Evolutionary conservation across 106 monocot genomes (phyloP).

Genomic region (Narthecium ossifragum): DNA sequence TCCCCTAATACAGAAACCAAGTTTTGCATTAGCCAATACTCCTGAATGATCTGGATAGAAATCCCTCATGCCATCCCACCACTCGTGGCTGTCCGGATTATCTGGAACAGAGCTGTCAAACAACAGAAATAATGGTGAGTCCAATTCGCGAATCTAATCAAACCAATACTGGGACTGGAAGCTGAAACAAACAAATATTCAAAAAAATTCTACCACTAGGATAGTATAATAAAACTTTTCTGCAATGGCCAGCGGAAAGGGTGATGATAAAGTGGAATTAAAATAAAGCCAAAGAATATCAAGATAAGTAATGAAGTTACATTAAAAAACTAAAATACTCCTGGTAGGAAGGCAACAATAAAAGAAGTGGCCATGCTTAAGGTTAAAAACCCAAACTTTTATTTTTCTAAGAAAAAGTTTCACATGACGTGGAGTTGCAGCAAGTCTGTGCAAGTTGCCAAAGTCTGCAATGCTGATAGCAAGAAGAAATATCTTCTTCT

Average conservation of each 20-base stretch:
- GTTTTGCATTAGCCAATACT: no score
- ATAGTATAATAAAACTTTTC: background rate
- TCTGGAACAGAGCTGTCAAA: constrained; percentile 14
- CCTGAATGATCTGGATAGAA: no score
- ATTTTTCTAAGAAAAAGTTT: no score
- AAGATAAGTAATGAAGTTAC: background rate
- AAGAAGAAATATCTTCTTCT: no score
- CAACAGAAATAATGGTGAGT: background rate
- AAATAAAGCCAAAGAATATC: background rate
- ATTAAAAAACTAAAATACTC: background rate
- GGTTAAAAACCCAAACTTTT: no score
- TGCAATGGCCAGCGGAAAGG: background rate
- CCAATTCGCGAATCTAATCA: background rate
- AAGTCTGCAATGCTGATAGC: no score
- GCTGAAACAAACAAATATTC: background rate
- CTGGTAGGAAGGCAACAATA: background rate
- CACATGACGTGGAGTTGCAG: no score
- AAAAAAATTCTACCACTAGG: background rate
- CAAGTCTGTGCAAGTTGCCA: no score
- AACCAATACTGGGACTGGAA: background rate
- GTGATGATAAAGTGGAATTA: background rate
- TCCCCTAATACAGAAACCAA: no score
- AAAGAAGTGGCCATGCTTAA: no score
- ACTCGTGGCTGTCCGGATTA: constrained; percentile 16
- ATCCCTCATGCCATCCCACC: constrained; percentile 14